Conservation (phyloP, 2,329 filamentous ascomycete species). For the Ophiostoma australiae region DNA sequence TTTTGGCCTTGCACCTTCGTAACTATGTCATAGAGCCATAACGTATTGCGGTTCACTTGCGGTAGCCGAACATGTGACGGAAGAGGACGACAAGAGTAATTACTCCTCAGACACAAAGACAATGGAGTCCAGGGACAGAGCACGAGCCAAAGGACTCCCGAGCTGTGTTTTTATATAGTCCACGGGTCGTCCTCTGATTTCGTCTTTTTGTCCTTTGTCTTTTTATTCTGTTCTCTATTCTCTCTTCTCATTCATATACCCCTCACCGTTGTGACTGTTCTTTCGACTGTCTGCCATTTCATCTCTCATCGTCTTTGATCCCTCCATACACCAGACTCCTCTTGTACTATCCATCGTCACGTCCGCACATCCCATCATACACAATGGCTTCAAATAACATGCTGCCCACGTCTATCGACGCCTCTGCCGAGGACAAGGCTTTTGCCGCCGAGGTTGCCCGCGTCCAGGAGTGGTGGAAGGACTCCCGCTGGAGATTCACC, state of each 20-base stretch:
- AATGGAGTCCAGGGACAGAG: conserved; percentile 1
- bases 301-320: not conserved
- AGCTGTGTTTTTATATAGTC: conserved; percentile 24
- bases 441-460: conserved; percentile 79
- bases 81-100: not conserved
- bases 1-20: not conserved
- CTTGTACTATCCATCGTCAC: conserved; percentile 2
- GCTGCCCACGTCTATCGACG: conserved; percentile 53
- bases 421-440: conserved; percentile 56
- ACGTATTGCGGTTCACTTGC: conserved; percentile 13
- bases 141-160: conserved; percentile 16
- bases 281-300: not conserved
- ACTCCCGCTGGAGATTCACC: conserved; percentile 87
- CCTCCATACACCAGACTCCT: not conserved
- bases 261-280: not conserved
- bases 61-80: conserved; percentile 29
- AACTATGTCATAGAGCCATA: conserved; percentile 1
- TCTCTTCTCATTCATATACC: conserved; percentile 5
- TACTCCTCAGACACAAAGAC: not conserved
- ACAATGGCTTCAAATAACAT: conserved; percentile 60
- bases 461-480: conserved; percentile 91
- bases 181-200: not conserved
- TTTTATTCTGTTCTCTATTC: not conserved
- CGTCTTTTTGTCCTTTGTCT: not conserved
- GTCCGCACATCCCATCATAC: conserved; percentile 17